Evolutionary conservation across 2,329 filamentous ascomycete genomes (phyloP).

Genomic region (Fusarium sp.): DNA sequence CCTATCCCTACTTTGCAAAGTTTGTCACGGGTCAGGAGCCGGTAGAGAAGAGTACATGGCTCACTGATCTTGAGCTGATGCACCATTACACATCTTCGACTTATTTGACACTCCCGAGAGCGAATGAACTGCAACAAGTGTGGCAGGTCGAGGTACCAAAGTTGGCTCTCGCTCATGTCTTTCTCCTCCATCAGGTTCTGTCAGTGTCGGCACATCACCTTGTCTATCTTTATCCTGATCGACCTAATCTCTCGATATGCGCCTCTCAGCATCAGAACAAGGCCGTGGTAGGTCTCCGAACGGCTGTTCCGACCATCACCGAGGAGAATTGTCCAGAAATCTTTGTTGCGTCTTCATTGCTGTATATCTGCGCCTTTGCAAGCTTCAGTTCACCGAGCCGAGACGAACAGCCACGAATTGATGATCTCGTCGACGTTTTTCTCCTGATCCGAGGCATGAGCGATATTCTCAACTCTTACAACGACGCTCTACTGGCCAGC

Average conservation of each 20-base stretch:
- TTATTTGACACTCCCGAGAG: slow-evolving; percentile 47
- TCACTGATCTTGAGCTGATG: slow-evolving; percentile 52
- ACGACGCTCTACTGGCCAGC: slow-evolving; percentile 17
- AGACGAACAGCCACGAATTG: slow-evolving; percentile 38
- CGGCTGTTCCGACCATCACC: slow-evolving; percentile 40
- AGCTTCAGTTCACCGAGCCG: slow-evolving; percentile 36
- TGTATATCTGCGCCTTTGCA: slow-evolving; percentile 49
- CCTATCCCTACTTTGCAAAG: slow-evolving; percentile 39
- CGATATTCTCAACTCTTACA: slow-evolving; percentile 44
- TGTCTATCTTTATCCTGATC: slow-evolving; percentile 42
- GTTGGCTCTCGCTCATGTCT: slow-evolving; percentile 44
- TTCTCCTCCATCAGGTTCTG: slow-evolving; percentile 49
- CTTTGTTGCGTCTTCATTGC: slow-evolving; percentile 48
- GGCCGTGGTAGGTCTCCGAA: slow-evolving; percentile 47
- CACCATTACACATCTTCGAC: slow-evolving; percentile 50
- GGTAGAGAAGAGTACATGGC: slow-evolving; percentile 42
- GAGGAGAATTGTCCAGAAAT: slow-evolving; percentile 49
- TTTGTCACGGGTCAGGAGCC: slow-evolving; percentile 33
- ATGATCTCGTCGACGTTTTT: slow-evolving; percentile 50
- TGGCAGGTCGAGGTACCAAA: slow-evolving; percentile 48
- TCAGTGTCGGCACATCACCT: slow-evolving; percentile 48
- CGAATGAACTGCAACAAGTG: slow-evolving; percentile 41
- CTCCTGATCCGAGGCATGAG: slow-evolving; percentile 48
- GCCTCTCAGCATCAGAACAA: slow-evolving; percentile 50
- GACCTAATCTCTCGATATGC: slow-evolving; percentile 36